Conservation (phyloP, 768 basidiomycete species). For the Tremella yokohamensis region DNA sequence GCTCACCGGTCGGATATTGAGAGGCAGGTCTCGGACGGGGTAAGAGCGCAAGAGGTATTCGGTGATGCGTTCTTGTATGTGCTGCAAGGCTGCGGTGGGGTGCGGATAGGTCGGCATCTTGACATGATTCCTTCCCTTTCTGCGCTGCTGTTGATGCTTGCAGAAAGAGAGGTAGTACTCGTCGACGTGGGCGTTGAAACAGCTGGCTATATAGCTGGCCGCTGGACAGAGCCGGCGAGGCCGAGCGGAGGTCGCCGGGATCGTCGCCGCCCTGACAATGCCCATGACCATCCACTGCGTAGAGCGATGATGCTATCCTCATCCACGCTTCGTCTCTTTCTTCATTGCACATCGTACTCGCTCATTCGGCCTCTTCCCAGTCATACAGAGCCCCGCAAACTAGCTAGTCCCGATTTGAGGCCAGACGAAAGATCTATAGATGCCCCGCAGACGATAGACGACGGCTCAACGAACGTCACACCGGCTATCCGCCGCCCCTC, state of each 20-base stretch:
- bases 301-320: background rate
- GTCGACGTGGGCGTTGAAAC: background rate
- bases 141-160: background rate
- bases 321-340: background rate
- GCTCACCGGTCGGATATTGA: constrained; percentile 46
- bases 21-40: constrained; percentile 37
- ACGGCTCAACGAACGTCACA: background rate
- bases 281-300: too few species aligned
- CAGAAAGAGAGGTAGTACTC: background rate
- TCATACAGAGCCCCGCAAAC: too few species aligned
- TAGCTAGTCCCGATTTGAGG: too few species aligned
- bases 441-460: too few species aligned
- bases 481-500: background rate
- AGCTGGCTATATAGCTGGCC: background rate
- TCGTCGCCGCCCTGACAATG: too few species aligned
- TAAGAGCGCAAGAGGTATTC: constrained; percentile 29
- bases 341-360: too few species aligned
- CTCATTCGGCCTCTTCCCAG: too few species aligned
- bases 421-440: too few species aligned
- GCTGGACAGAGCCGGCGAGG: background rate
- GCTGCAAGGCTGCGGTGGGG: constrained; percentile 34
- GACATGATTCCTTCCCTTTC: background rate
- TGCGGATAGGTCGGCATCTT: constrained; percentile 33
- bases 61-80: constrained; percentile 19
- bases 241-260: too few species aligned